These are phyloP conservation scores for Stemphylium lycopersici DNA, from an alignment of 2,329 filamentous ascomycete genomes.

Conservation along the genomic window DNA sequence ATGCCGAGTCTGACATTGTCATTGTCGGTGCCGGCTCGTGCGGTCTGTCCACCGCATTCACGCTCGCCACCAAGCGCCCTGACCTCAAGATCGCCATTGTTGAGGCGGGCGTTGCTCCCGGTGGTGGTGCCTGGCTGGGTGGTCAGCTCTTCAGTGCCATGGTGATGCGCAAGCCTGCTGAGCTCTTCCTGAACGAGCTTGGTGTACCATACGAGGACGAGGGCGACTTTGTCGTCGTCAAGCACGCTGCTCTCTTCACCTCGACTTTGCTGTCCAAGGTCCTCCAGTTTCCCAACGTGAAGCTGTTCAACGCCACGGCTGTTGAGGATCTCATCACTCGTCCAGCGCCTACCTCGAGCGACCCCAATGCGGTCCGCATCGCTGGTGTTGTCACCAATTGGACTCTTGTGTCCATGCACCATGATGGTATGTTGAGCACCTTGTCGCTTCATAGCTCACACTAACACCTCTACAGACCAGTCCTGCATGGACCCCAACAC, in stretches of 20 bases:
- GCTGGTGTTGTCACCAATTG: constrained; percentile 95
- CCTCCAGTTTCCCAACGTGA: constrained; percentile 84
- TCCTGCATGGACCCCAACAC: constrained; percentile 98
- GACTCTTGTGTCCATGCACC: constrained; percentile 79
- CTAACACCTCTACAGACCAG: constrained; percentile 68
- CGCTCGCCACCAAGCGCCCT: constrained; percentile 80
- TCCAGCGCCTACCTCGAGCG: constrained; percentile 51
- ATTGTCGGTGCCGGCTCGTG: constrained; percentile 91
- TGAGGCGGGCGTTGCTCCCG: constrained; percentile 83
- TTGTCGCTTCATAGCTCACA: neutral
- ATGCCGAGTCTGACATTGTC: constrained; percentile 92
- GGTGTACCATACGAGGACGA: constrained; percentile 89
- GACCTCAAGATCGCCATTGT: constrained; percentile 92
- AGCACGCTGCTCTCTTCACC: constrained; percentile 92
- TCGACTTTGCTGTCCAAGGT: constrained; percentile 85
- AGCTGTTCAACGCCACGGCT: constrained; percentile 93
- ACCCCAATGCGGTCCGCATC: constrained; percentile 67
- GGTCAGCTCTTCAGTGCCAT: constrained; percentile 95
- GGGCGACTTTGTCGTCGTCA: constrained; percentile 86
- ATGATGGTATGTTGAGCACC: constrained; percentile 25
- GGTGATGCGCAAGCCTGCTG: constrained; percentile 92
- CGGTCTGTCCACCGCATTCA: constrained; percentile 83
- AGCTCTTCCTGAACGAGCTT: constrained; percentile 80
- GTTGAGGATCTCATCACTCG: constrained; percentile 94
- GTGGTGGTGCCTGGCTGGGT: constrained; percentile 89